A percentile compares a stretch with the other conserved stretches of the same genome.
phyloP scores from a whole-genome alignment of 1,139 yeast genomes.

The Yamadazyma kanchanaburiensis region DNA sequence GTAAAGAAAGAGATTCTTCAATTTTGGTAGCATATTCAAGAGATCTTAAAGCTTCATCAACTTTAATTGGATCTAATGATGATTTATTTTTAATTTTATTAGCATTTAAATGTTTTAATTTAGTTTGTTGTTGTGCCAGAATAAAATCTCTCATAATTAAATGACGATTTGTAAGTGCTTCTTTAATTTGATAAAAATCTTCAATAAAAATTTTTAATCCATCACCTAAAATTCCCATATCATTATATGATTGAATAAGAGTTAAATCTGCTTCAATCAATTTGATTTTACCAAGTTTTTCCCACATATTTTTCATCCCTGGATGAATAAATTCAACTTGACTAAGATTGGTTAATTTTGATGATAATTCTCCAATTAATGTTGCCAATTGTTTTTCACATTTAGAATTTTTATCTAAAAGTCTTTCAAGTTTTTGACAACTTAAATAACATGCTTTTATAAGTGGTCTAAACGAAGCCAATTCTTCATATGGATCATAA shows the following conservation, averaged over 20 bases:
- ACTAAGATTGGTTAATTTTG: constrained; percentile 46
- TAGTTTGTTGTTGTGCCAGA: constrained; percentile 75
- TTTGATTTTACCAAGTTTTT: constrained; percentile 66
- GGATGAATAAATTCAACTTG: constrained; percentile 50
- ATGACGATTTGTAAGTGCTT: constrained; percentile 89
- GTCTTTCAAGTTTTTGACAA: constrained; percentile 54
- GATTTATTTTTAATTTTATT: constrained; percentile 71
- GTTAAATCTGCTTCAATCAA: constrained; percentile 74
- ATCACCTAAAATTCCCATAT: constrained; percentile 76
- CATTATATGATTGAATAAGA: constrained; percentile 69
- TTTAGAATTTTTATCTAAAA: constrained; percentile 54
- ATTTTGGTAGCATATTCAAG: constrained; percentile 77
- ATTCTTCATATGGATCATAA: constrained; percentile 76
- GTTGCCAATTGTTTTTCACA: constrained; percentile 54
- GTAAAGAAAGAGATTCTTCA: constrained; percentile 71
- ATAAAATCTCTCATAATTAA: constrained; percentile 83
- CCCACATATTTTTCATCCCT: constrained; percentile 84
- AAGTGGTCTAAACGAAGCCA: constrained; percentile 82
- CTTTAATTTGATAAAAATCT: constrained; percentile 87
- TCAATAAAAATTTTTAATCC: constrained; percentile 60
- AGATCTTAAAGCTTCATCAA: constrained; percentile 82
- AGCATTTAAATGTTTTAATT: constrained; percentile 68
- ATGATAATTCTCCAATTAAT: constrained; percentile 64
- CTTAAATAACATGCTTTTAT: constrained; percentile 72
- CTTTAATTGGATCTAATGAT: constrained; percentile 80